Percentiles rank a stretch among this genome's conserved stretches.
Evolutionary conservation across 805 yeast species (phyloP).

Genomic region (Cyberlindnera mycetangii): DNA sequence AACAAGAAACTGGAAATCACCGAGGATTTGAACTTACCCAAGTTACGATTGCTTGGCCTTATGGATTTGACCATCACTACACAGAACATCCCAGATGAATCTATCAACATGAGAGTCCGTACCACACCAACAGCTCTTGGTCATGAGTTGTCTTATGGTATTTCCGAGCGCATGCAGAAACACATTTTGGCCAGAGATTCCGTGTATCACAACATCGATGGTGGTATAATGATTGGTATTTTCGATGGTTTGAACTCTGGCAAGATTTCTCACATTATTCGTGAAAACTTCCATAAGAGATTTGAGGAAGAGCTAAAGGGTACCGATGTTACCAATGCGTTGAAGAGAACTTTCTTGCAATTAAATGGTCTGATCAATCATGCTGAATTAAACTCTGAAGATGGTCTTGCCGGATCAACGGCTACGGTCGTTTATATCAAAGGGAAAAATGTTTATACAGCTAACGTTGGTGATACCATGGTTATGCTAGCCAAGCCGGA

Average conservation of each 20-base stretch:
- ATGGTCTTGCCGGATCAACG: conserved; percentile 78
- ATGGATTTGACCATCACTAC: conserved; percentile 95
- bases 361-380: conserved; percentile 71
- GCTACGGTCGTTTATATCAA: conserved; percentile 78
- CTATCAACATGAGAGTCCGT: conserved; percentile 77
- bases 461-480: conserved; percentile 89
- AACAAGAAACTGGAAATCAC: conserved; percentile 89
- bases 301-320: conserved; percentile 65
- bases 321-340: conserved; percentile 61
- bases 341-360: conserved; percentile 75
- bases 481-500: conserved; percentile 74
- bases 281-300: conserved; percentile 63
- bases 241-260: conserved; percentile 79
- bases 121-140: conserved; percentile 82
- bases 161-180: conserved; percentile 81
- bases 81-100: conserved; percentile 85
- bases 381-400: conserved; percentile 57
- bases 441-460: conserved; percentile 68
- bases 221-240: conserved; percentile 71
- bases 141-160: conserved; percentile 74
- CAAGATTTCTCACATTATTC: conserved; percentile 67
- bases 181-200: conserved; percentile 77
- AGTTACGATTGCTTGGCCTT: conserved; percentile 73
- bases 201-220: conserved; percentile 83
- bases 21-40: conserved; percentile 72